Base-by-base conservation (phyloP, 2,329 filamentous ascomycete genomes). In the Grosmannia huntii region DNA sequence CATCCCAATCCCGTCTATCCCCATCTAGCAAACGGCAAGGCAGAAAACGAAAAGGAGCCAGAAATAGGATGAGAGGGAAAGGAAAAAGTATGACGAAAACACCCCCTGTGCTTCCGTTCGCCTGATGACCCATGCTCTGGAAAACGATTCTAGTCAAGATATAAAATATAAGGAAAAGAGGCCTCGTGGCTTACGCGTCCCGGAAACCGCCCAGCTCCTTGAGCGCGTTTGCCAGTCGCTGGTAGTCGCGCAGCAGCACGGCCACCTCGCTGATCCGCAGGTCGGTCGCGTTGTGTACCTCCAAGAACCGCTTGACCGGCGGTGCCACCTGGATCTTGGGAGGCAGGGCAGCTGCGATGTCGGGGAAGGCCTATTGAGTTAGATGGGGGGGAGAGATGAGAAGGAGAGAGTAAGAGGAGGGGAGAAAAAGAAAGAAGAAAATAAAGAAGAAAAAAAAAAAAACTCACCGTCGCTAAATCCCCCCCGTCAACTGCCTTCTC, bases 261-360 rank as follows among this genome's bases (percentile, higher is more conserved):
- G 86, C 71, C 21, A 92, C 83, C 65, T 92, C 89, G n/a, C 83
- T 81, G 28, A 92, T 73, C 58, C 78, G 83, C 31, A 92, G 74
- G 53, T 92, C 87, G 0, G 79, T 79, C 0, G 85, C 84, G 66
- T 84, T 84, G 65, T 86, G 77, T 58, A 86, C 69, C 64, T 89
- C 85, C 73, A 91, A 78, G 68, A 91, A 91, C 55, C 84, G 81
- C 68, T 84, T 81, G 62, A 85, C 84, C 0, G 87, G 87, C 28
- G 86, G 86, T 7, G 80, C 75, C 38, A 86, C 74, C 67, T 80
- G 83, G 16, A 75, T 74, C 64, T 82, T 83, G 4, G 80, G 77
- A 16, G 80, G 80, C 2, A 83, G 70, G 1, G 73, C 70, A 12
- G 75, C 69, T 1, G 80, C 80, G 38, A 85, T 73, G 55, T 85